Evolutionary conservation across 1,284 basidiomycete genomes (phyloP).

Genomic region (Meira nashicola): DNA sequence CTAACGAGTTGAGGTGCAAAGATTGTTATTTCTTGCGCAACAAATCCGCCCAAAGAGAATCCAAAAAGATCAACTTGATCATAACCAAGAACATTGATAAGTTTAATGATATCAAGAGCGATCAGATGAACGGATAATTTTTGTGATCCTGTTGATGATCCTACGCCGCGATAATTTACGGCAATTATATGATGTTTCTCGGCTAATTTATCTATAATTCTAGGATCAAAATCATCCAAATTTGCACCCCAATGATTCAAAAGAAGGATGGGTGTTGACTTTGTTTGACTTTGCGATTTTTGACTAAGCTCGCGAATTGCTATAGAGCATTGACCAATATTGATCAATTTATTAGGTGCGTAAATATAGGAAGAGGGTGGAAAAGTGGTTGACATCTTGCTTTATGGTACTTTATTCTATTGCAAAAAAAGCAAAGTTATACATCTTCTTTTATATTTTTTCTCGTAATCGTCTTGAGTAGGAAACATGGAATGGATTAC

Average conservation of each 20-base stretch:
- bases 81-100: not conserved
- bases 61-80: not conserved
- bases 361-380: no score
- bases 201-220: not conserved
- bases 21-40: not conserved
- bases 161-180: not conserved
- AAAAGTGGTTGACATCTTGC: no score
- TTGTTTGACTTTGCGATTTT: no score
- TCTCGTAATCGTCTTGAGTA: no score
- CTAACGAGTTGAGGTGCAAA: not conserved
- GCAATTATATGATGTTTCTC: not conserved
- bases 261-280: not conserved
- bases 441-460: no score
- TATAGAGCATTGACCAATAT: no score
- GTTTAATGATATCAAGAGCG: not conserved
- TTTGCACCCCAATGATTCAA: constrained; percentile 2
- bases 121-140: not conserved
- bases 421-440: no score
- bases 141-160: not conserved
- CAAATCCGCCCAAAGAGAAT: constrained; percentile 2
- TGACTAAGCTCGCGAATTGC: no score
- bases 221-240: constrained; percentile 1
- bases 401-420: no score
- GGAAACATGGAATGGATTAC: no score
- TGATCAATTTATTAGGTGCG: no score